Base-by-base conservation (phyloP, 2,329 filamentous ascomycete species). In the Tolypocladium ophioglossoides region DNA sequence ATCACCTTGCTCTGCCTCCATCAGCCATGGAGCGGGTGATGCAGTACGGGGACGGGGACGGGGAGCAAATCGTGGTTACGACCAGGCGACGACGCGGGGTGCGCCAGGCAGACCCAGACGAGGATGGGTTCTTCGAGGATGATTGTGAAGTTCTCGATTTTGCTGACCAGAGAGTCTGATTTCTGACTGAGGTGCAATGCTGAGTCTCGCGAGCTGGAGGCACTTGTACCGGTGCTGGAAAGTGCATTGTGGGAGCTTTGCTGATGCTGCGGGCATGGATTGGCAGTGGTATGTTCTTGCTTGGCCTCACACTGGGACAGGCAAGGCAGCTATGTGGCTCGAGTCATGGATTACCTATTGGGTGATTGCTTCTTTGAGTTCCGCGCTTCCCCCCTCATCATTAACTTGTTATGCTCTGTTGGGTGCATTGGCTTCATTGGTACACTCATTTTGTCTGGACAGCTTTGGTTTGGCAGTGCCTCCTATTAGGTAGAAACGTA, bases 111-210 rank as follows among this genome's bases (percentile, higher is more conserved):
- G 73, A 74, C 34, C 66, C 70, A 40, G 84, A 84, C 47, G 86
- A 89, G 55, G 84, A 86, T 54, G 87, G 86, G 2, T 95, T 95
- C 69, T 95, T 95, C 63, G 91, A 96, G 70, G 89, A 96, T 66
- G 91, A 95, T 66, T 94, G 89, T 61, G 90, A 95, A 68, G 87
- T 96, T 55, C 78, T 95, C 58, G 90, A 95, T 72, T 95, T 94
- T 78, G 88, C 90, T 27, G 82, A 84, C 63, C 82, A 85, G 70
- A 74, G 82, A 66, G 82, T 85, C 35, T 85, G 67, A 77, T 56
- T 50, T 51, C n/a, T n/a, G n/a, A n/a, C n/a, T n/a, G n/a, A n/a
- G n/a, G n/a, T n/a, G 51, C 24, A 32, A 32, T n/a, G 16, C 24
- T 8, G 44, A n/a, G 24, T 1, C 44, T 30, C 24, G 44, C 18